Base-by-base conservation (phyloP, 2,329 filamentous ascomycete genomes). In the Cytospora piceae region DNA sequence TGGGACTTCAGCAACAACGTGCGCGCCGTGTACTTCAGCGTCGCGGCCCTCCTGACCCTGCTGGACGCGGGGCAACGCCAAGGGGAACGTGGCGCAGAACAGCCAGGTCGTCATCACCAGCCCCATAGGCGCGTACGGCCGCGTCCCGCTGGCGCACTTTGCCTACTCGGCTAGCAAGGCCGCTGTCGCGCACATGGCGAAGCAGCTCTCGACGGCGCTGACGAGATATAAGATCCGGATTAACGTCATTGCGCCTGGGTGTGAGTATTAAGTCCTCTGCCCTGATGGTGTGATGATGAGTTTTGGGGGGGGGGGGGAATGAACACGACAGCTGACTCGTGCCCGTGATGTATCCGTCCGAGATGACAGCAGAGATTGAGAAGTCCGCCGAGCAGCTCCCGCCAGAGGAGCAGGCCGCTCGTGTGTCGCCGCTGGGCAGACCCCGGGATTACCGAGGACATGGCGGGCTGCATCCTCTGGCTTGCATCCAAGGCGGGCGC, bases 91-190 rank as follows among this genome's bases (percentile, higher is more conserved):
- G 22, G 24, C 68, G 54, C 63, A 72, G 37, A 73, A 69, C 53
- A 74, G 73, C 5, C 76, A 77, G 58, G 71, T 76, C 34, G 83
- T 91, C 68, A 85, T 90, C 67, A 91, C 88, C 54, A 83, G 84
- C 20, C 89, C 85, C 57, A 87, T 91, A 72, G 85, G 83, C 0
- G 87, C 85, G 1, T 87, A 87, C 64, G 84, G 88, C 74, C 83
- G 89, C 34, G 77, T 83, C n/a, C 76, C 83, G 0, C 82, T 86
- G 69, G 82, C 85, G 27, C 84, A 90, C 70, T 90, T 90, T 70
- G 82, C 84, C 1, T 92, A 92, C 76, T 87, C 88, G 69, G 82
- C 85, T 0, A 87, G 85, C 70, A 93, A 93, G 76, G 88, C 85
- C 0, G 90, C 87, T 0, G 83, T 88, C 0, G 81, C 88, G 17